A percentile compares a stretch with the other conserved stretches of the same genome.
These are phyloP conservation scores for Malassezia dermatis DNA, from an alignment of 1,284 basidiomycete species.

Conservation along the genomic window DNA sequence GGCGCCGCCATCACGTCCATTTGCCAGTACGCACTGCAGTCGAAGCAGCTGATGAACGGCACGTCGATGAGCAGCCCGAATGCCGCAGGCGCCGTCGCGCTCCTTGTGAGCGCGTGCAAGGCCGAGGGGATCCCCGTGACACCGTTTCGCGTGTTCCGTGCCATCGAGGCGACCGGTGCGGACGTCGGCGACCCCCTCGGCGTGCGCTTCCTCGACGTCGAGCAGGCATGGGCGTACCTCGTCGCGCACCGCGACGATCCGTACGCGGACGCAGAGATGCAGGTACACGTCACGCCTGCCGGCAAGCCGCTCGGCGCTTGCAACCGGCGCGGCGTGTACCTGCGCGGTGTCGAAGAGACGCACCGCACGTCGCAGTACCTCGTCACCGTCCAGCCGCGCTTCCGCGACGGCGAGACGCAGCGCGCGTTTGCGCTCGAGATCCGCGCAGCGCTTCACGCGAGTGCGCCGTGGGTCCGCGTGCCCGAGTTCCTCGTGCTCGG, in stretches of 20 bases:
- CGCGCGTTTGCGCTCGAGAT: constrained; percentile 42
- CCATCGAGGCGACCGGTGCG: constrained; percentile 42
- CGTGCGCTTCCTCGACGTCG: constrained; percentile 46
- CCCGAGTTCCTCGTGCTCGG: constrained; percentile 44
- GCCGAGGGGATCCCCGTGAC: constrained; percentile 42
- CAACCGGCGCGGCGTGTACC: constrained; percentile 46
- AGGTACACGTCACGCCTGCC: constrained; percentile 37
- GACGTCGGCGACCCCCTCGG: constrained; percentile 46
- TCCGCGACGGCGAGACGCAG: constrained; percentile 40
- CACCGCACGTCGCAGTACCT: constrained; percentile 35
- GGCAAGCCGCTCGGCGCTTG: constrained; percentile 32
- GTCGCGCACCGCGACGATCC: constrained; percentile 34
- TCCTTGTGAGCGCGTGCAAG: constrained; percentile 46
- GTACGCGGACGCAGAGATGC: constrained; percentile 45
- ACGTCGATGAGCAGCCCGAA: constrained; percentile 48
- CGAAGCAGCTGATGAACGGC: constrained; percentile 47
- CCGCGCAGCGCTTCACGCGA: constrained; percentile 28
- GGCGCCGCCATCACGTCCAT: constrained; percentile 48
- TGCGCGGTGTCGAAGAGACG: constrained; percentile 42
- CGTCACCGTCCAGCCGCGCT: constrained; percentile 39
- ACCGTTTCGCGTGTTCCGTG: constrained; percentile 44
- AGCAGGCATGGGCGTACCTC: constrained; percentile 46
- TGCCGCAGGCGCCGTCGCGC: constrained; percentile 43
- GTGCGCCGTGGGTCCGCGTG: constrained; percentile 39
- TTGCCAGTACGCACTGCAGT: constrained; percentile 46